Percentiles rank a stretch among this genome's conserved stretches.
Conservation (phyloP, 2,329 filamentous ascomycete genomes). For the Exophiala sp. region DNA sequence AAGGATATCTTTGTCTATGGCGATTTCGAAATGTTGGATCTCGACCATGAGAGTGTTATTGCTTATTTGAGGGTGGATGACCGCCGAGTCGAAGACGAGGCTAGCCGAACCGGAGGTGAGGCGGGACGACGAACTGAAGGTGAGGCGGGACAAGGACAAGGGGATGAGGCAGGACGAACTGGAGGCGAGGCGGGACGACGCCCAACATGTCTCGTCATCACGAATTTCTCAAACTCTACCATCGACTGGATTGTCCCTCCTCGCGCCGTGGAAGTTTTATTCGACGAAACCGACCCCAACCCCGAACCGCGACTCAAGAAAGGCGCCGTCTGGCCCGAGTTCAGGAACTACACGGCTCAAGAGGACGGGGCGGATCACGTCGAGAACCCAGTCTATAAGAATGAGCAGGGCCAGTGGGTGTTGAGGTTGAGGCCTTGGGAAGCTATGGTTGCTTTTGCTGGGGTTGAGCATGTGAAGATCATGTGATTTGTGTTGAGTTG, state of each 20-base stretch:
- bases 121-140: background rate
- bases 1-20: constrained; percentile 48
- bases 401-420: constrained; percentile 1
- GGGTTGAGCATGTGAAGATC: background rate
- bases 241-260: constrained; percentile 19
- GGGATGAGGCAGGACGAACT: background rate
- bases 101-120: background rate
- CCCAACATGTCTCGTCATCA: constrained; percentile 18
- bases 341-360: constrained; percentile 23
- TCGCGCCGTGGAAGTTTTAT: constrained; percentile 8
- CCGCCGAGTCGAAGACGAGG: background rate
- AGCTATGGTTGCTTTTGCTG: constrained; percentile 15
- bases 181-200: background rate
- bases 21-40: constrained; percentile 25
- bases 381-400: constrained; percentile 9
- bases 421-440: constrained; percentile 17
- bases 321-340: constrained; percentile 12
- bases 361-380: background rate
- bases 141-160: background rate
- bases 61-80: constrained; percentile 21
- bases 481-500: background rate
- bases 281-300: background rate
- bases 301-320: constrained; percentile 3
- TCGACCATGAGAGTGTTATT: constrained; percentile 9
- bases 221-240: constrained; percentile 18